Evolutionary conservation across 805 yeast genomes (phyloP).

Genomic region (Metschnikowia noctiluminum): DNA sequence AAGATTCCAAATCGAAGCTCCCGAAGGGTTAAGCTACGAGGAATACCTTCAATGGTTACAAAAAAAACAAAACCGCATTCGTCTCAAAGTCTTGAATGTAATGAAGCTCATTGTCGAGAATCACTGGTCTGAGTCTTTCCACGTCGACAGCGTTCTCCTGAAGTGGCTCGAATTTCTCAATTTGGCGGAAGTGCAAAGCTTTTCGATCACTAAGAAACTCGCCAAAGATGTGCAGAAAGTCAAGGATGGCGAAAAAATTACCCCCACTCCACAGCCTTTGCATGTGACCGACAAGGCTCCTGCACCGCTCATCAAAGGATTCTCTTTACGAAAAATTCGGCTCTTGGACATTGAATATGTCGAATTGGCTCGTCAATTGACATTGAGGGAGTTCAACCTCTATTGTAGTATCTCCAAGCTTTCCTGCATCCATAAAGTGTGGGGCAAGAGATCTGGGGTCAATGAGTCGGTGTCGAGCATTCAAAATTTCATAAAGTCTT

Average conservation of each 20-base stretch:
- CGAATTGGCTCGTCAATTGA: conserved; percentile 81
- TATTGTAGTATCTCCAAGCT: conserved; percentile 66
- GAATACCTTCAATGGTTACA: conserved; percentile 77
- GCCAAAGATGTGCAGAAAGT: conserved; percentile 23
- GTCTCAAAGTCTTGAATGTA: conserved; percentile 60
- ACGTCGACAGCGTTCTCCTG: conserved; percentile 40
- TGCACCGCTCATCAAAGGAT: conserved; percentile 38
- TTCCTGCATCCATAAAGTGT: conserved; percentile 74
- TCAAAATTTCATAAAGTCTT: conserved; percentile 62
- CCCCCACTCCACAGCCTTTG: conserved; percentile 20
- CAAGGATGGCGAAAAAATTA: conserved; percentile 26
- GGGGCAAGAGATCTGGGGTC: conserved; percentile 67
- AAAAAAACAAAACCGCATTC: conserved; percentile 64
- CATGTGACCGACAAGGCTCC: conserved; percentile 37
- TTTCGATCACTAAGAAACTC: conserved; percentile 29
- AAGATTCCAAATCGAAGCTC: conserved; percentile 71
- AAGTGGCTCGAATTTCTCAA: conserved; percentile 33
- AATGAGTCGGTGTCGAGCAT: conserved; percentile 43
- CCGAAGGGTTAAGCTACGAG: conserved; percentile 81
- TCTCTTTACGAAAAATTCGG: conserved; percentile 39
- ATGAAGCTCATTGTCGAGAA: conserved; percentile 64
- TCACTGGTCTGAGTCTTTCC: conserved; percentile 66
- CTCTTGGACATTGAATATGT: conserved; percentile 66
- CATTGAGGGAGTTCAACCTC: conserved; percentile 68
- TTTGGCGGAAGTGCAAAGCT: conserved; percentile 21